Evolutionary conservation across 768 basidiomycete species (phyloP), one percentile per base, ranked within the genome.

Genomic region (Sporobolomyces pararoseus): DNA sequence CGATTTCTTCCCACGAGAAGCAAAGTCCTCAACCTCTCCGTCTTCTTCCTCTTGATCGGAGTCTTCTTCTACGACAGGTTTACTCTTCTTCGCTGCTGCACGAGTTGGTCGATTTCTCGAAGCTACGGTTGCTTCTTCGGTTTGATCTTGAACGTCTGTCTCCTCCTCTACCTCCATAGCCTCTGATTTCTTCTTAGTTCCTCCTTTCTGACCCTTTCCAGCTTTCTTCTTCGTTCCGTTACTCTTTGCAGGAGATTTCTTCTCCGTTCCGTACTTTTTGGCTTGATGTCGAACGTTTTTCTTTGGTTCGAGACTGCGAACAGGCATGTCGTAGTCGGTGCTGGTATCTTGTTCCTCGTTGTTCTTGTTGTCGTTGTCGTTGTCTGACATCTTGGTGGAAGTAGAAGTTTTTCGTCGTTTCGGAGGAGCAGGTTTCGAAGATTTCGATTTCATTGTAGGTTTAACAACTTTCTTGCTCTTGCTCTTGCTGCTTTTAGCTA

Each of bases 201-300:
- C 27, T 27, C n/a, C 25, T 27, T 7, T 29, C 27, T 14, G 27
- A 3, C 44, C 42, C 17, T 31, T 47, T 32, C 46, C 59, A 3
- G 59, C 59, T 35, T 49, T 61, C 46, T n/a, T 61, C 46, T 44
- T 61, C 5, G 5, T 35, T 6, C 59, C 59, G 59, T 27, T 25
- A 7, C 12, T 25, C 32, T 49, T 61, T 4, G 14, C 59, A 17
- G 59, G 7, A 5, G 46, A 3, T 35, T 23, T 35, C 46, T 35
- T 32, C 3, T 34, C 32, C 23, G n/a, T 50, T 10, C 58, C 58
- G 46, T 61, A 61, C 46, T 61, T 61, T 31, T 49, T 61, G 44
- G 10, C 5, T 7, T 14, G 13, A 47, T 7, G 46, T 12, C 2
- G 44, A 34, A 4, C 44, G 6, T 4, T 34, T 3, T 23, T 7